Base-by-base conservation (phyloP, 306 rosid genomes). In the Oemleria cerasiformis region DNA sequence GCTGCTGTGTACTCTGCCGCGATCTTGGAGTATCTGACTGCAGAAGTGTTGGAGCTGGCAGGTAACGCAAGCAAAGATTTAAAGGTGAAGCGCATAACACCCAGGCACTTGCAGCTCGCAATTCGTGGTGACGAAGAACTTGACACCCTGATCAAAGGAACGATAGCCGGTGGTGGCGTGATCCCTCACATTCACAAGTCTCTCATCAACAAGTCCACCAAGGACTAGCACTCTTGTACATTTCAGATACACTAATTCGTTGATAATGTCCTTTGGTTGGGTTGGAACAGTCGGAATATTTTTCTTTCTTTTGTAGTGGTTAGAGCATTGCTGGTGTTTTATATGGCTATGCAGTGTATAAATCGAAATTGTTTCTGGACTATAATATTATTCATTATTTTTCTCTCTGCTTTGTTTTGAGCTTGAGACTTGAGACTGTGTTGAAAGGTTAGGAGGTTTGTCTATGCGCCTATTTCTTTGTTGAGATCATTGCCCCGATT, bases 41-140 rank as follows among this genome's bases (percentile, higher is more conserved):
- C 82, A 49, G 74, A 73, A 70, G 83, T 79, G 49, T 65, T 79
- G 57, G 79, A 79, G 76, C 71, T 79, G 13, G 83, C 83, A 45
- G 83, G 83, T 25, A 79, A 74, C 50, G 76, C 83, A 44, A 80
- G 84, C 74, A 75, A 75, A 55, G 80, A 80, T 75, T 25, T 80
- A 66, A 75, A 80, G 70, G 84, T 80, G 73, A 80, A 80, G 74
- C 79, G 77, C 40, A 79, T 73, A n/a, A 61, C 83, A 6, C 83
- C 75, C 23, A 68, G 78, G 61, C 79, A 73, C 75, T 65, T 79
- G 67, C 83, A 79, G 50, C 79, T 79, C 6, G 83, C 83, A n/a
- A 79, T 74, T 65, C 76, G 76, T 23, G 79, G 79, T 20, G 75
- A 74, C 20, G 75, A 68, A 68, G 75, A 79, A 15, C 78, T 78